Conservation (phyloP, 1,284 basidiomycete genomes). For the Heterobasidion occidentale region DNA sequence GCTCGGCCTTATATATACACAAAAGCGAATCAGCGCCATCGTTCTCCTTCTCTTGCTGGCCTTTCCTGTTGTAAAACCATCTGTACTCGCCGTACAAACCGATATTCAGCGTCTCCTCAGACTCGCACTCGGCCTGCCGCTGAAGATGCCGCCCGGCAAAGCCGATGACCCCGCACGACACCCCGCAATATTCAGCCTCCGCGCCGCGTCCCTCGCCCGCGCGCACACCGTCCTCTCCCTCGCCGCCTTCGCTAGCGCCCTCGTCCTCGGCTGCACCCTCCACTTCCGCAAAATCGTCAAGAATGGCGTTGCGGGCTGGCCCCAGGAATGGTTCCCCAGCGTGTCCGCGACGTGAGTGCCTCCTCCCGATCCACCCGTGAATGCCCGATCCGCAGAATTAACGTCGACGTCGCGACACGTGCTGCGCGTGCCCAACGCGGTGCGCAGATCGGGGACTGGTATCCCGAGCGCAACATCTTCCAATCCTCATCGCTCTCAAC, state of each 20-base stretch:
- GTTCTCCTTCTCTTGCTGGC: neutral
- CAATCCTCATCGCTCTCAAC: constrained; percentile 87
- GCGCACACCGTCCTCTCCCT: constrained; percentile 67
- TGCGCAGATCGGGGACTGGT: constrained; percentile 84
- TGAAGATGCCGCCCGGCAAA: neutral
- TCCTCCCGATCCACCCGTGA: neutral
- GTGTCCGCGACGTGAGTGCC: constrained; percentile 83
- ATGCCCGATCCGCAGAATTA: neutral
- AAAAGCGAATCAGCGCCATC: too few relatives aligned
- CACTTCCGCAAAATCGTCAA: constrained; percentile 88
- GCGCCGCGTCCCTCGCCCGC: constrained; percentile 49
- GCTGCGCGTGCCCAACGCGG: neutral
- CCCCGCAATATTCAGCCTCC: constrained; percentile 18
- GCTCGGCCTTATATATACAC: too few relatives aligned
- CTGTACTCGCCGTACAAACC: neutral
- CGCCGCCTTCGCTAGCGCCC: constrained; percentile 64
- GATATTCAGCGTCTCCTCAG: neutral
- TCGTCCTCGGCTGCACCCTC: constrained; percentile 59
- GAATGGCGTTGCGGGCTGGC: constrained; percentile 81
- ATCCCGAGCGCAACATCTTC: constrained; percentile 82
- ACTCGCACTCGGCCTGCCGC: neutral
- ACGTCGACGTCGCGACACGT: neutral
- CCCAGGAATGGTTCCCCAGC: constrained; percentile 89
- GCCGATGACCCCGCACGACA: neutral
- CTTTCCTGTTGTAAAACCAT: neutral